phyloP scores from a whole-genome alignment of 305 asterid species.

The Plantago coronopus region DNA sequence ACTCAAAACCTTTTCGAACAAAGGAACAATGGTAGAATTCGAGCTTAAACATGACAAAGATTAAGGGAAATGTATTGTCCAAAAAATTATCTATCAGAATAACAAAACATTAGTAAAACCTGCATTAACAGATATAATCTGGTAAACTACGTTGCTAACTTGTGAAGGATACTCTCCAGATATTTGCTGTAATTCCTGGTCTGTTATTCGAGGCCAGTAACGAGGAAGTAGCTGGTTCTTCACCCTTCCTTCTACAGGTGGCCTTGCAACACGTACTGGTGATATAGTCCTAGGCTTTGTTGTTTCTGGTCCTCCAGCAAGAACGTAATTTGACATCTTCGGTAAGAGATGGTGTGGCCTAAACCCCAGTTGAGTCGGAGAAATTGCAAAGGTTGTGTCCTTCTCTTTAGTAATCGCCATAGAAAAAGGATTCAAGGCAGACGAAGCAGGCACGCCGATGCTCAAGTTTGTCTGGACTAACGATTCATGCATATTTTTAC shows the following conservation, averaged over 20 bases:
- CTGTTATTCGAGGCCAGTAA: conserved; percentile 96
- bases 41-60: conserved; percentile 47
- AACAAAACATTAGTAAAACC: background rate
- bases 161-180: conserved; percentile 92
- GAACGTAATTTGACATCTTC: conserved; percentile 51
- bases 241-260: conserved; percentile 91
- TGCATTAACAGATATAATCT: conserved; percentile 11
- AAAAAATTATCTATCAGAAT: conserved; percentile 11
- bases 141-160: background rate
- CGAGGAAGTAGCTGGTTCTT: conserved; percentile 96
- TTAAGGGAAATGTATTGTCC: conserved; percentile 43
- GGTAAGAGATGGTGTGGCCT: conserved; percentile 71
- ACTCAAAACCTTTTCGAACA: conserved; percentile 95
- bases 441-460: conserved; percentile 58
- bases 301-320: conserved; percentile 49
- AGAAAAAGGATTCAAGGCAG: conserved; percentile 36
- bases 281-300: conserved; percentile 46
- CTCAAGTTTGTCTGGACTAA: conserved; percentile 70
- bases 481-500: conserved; percentile 35
- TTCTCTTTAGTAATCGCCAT: conserved; percentile 46
- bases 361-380: conserved; percentile 54
- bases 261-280: conserved; percentile 85
- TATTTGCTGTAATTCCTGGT: conserved; percentile 90
- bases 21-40: conserved; percentile 75
- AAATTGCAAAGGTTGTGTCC: conserved; percentile 36